Evolutionary conservation across 1,284 basidiomycete species (phyloP).

Genomic region (Rhodotorula sp.): DNA sequence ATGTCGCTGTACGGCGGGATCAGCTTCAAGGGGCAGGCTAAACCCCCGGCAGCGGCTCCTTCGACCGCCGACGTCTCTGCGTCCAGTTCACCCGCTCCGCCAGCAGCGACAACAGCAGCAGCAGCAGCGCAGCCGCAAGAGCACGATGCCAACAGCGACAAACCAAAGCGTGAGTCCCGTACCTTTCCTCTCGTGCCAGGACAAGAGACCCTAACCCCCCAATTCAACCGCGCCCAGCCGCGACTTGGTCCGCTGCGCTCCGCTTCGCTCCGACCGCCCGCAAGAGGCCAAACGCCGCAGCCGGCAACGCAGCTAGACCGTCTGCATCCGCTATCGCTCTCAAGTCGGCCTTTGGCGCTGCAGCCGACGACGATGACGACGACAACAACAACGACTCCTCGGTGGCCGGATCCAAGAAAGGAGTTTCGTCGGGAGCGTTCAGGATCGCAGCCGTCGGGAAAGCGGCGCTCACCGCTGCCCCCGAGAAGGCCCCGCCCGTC

Average conservation of each 20-base stretch:
- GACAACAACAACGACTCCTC: not conserved
- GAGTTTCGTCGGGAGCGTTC: not conserved
- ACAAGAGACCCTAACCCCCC: not conserved
- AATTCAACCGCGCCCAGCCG: not conserved
- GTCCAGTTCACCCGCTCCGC: not conserved
- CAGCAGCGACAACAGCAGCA: not conserved
- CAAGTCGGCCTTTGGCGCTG: conserved; percentile 23
- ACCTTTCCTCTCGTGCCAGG: too few relatives aligned
- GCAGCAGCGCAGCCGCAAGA: not conserved
- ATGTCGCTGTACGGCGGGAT: conserved; percentile 37
- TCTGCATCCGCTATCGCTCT: conserved; percentile 11
- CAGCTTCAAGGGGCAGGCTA: conserved; percentile 11
- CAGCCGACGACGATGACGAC: conserved; percentile 20
- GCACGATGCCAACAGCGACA: conserved; percentile 4
- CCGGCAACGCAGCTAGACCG: not conserved
- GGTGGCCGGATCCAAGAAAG: not conserved
- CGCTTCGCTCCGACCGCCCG: conserved; percentile 41
- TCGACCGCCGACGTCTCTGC: conserved; percentile 1
- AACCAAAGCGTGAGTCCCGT: conserved; percentile 15
- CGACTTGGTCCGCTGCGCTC: conserved; percentile 40
- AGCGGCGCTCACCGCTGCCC: conserved; percentile 14
- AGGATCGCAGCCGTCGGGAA: conserved; percentile 10
- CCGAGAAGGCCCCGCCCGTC: conserved; percentile 15
- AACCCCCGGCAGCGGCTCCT: not conserved
- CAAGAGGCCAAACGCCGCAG: conserved; percentile 28